phyloP scores from a whole-genome alignment of 2,329 filamentous ascomycete species.

The Incumbomyces lentus region DNA sequence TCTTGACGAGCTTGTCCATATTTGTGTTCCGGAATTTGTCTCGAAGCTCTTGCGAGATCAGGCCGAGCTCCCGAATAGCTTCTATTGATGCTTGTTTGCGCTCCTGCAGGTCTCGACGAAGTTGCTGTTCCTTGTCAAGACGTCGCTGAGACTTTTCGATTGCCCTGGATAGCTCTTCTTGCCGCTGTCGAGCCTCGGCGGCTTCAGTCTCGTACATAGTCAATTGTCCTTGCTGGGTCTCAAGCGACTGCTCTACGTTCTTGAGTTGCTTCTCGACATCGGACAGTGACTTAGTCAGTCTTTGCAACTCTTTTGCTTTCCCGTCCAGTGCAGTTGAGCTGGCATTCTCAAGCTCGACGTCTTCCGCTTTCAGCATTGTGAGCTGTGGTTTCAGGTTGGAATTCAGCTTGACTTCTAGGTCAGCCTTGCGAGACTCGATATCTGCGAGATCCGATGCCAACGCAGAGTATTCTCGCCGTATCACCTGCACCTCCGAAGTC shows the following conservation, averaged over 20 bases:
- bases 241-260: conserved; percentile 65
- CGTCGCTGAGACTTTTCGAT: conserved; percentile 81
- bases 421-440: conserved; percentile 68
- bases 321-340: conserved; percentile 51
- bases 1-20: conserved; percentile 60
- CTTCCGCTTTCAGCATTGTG: conserved; percentile 71
- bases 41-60: conserved; percentile 86
- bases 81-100: conserved; percentile 72
- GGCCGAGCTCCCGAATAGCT: conserved; percentile 85
- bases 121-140: conserved; percentile 85
- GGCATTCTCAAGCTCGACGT: conserved; percentile 56
- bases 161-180: conserved; percentile 63
- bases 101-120: conserved; percentile 67
- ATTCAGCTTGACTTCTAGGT: conserved; percentile 77
- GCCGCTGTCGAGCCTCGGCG: conserved; percentile 56
- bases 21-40: conserved; percentile 80
- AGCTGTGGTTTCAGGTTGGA: conserved; percentile 80
- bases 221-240: conserved; percentile 45
- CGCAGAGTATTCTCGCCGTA: conserved; percentile 68
- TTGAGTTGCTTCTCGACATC: conserved; percentile 58
- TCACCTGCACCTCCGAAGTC: conserved; percentile 56
- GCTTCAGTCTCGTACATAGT: conserved; percentile 49
- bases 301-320: conserved; percentile 69
- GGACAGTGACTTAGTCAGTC: conserved; percentile 58
- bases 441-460: conserved; percentile 63